Percentiles rank a stretch among this genome's conserved stretches.
These are phyloP conservation scores for Hypoxylon sp. DNA, from an alignment of 2,329 filamentous ascomycete species.

Conservation along the genomic window DNA sequence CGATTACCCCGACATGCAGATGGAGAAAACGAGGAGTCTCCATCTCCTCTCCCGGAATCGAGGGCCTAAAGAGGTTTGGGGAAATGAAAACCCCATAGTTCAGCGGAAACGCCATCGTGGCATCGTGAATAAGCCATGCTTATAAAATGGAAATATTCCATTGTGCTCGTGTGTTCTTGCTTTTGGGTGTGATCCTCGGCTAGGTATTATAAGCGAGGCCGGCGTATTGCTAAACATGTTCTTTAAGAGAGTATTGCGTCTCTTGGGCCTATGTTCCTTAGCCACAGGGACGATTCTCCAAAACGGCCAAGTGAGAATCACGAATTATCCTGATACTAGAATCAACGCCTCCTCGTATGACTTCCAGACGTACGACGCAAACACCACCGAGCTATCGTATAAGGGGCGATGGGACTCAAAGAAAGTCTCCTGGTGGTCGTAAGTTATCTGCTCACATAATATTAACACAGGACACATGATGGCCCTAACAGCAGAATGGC, in stretches of 20 bases:
- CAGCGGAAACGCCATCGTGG: constrained; percentile 1
- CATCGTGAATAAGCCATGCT: constrained; percentile 6
- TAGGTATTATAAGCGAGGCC: not conserved
- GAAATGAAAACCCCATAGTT: constrained; percentile 7
- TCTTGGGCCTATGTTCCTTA: constrained; percentile 39
- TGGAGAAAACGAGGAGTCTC: constrained; percentile 5
- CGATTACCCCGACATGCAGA: constrained; percentile 19
- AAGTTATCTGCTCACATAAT: constrained; percentile 49
- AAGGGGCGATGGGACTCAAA: constrained; percentile 74
- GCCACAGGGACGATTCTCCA: constrained; percentile 56
- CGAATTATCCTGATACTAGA: constrained; percentile 59
- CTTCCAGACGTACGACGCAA: constrained; percentile 64
- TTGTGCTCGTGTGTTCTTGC: not conserved
- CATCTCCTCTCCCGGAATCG: constrained; percentile 21
- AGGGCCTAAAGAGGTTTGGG: constrained; percentile 14
- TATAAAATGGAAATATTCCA: constrained; percentile 17
- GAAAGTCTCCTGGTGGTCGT: constrained; percentile 73
- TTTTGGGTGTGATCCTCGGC: not conserved
- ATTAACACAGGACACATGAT: constrained; percentile 6
- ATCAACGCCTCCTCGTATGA: constrained; percentile 54
- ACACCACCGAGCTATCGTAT: constrained; percentile 70
- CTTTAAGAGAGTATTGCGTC: constrained; percentile 19
- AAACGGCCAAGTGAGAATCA: constrained; percentile 60
- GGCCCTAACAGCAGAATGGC: constrained; percentile 9
- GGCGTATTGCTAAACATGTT: constrained; percentile 35